Evolutionary conservation across 257 asterid species (phyloP), one percentile per base, ranked within the genome.

Genomic region (Avicennia marina): DNA sequence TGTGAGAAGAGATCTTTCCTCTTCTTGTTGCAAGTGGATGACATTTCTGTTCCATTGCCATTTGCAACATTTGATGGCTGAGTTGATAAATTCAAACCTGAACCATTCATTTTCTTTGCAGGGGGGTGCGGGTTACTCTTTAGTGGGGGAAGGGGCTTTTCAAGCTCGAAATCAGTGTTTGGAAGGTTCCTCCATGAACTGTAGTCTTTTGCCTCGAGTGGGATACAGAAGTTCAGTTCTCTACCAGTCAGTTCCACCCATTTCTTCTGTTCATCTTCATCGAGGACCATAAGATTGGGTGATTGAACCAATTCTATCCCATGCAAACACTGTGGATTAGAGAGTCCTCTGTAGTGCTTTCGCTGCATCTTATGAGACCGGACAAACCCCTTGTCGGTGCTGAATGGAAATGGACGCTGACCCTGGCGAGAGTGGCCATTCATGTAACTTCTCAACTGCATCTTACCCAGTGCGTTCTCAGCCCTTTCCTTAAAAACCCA

Each of bases 151-250:
- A 65, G 11, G 3, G 62, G 66, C 36, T 67, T 41, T 32, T 58
- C 72, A 4, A 67, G 67, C 67, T 67, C 72, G 6, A 67, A 67
- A 33, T 65, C 71, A 16, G 71, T 64, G 56, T 56, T 65, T 1
- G 71, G 71, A 26, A 67, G 56, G 57, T 52, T 67, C 29, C 72
- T 59, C 72, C 72, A 67, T 32, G 72, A 58, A 60, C 62, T 39
- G 11, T 49, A 67, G 7, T 67, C 72, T 32, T 33, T 67, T 7
- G 72, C 72, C 16, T 67, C 72, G 8, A 67, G 65, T 17, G 72
- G 72, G 34, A 67, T 41, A 32, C 62, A 19, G 45, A 67, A 67
- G 20, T 44, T 59, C 1, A 67, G 53, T 40, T 67, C 72, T 46
- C 72, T 51, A 29, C 67, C 72, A 3, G 72, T 67, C 22, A 67